Evolutionary conservation across 1,139 yeast species (phyloP), one percentile per base, ranked within the genome.

Genomic region (Blastobotrys apis): DNA sequence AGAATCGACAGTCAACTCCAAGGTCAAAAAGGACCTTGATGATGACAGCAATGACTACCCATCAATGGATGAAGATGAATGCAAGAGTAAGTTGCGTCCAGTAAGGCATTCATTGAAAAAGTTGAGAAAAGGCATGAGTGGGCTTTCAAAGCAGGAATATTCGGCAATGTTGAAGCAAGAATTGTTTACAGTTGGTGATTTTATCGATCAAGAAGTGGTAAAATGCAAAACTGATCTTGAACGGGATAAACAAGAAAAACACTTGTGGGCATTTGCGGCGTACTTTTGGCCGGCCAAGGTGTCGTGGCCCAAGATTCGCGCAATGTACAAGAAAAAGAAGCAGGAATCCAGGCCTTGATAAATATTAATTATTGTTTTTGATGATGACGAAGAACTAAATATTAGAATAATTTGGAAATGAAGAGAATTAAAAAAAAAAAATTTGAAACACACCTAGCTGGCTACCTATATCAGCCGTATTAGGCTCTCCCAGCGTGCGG

Each of bases 271-370:
- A 20, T 86, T 84, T 64, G 94, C 97, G 6, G 77, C 94, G 31
- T 77, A 79, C 49, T 92, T 84, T 63, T 92, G 98, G 98, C 98
- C 98, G 1, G 86, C 81, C 2, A 79, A 80, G 52, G 97, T 86
- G 33, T 60, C 71, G 15, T 84, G 95, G 48, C 71, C 74, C 38
- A 84, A 84, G 66, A 80, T 92, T 55, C 77, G 78, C 64, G 84
- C 80, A 42, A 92, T 92, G 96, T 92, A 90, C 65, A 75, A 75
- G 58, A 82, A 85, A 65, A 66, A 64, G 54, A 41, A 44, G 30
- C 32, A 29, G 20, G 29, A 47, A 39, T 6, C n/a, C n/a, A n/a
- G n/a, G n/a, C n/a, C n/a, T n/a, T n/a, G n/a, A n/a, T n/a, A n/a
- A n/a, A n/a, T n/a, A n/a, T n/a, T n/a, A n/a, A n/a, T n/a, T n/a